phyloP scores from a whole-genome alignment of 495 filamentous ascomycete genomes.

The Cercophora samala region DNA sequence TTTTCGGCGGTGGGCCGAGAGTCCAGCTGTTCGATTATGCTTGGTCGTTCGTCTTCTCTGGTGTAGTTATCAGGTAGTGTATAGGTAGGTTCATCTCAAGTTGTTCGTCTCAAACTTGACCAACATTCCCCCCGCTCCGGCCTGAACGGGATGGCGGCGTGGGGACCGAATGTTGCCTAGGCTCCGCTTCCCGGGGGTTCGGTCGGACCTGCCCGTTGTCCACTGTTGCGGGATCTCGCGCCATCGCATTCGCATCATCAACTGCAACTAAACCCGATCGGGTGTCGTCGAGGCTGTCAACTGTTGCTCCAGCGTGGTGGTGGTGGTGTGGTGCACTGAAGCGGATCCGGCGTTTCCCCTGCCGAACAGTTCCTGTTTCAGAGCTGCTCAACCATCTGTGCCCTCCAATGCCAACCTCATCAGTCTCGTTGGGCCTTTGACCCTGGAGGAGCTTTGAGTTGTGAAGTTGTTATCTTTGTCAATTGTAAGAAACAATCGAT shows the following conservation, averaged over 20 bases:
- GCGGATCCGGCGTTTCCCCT: conserved; percentile 1
- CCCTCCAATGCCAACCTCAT: conserved; percentile 2
- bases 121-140: background rate
- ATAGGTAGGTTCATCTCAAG: background rate
- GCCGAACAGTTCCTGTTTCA: conserved; percentile 10
- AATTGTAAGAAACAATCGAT: too few relatives aligned
- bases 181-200: background rate
- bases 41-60: background rate
- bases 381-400: conserved; percentile 7
- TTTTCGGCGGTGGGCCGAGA: background rate
- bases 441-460: background rate
- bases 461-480: too few relatives aligned
- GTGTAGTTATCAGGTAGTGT: too few relatives aligned
- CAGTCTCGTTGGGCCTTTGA: background rate
- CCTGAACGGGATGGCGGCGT: background rate
- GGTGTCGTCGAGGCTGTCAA: background rate
- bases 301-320: too few relatives aligned
- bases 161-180: background rate
- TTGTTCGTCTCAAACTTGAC: background rate
- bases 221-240: background rate
- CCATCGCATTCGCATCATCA: background rate
- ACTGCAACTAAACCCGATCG: background rate
- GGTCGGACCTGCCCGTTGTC: background rate
- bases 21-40: background rate
- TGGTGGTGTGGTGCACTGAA: background rate